Conservation (phyloP, 2,329 filamentous ascomycete species). For the Dichotomopilus funicola region DNA sequence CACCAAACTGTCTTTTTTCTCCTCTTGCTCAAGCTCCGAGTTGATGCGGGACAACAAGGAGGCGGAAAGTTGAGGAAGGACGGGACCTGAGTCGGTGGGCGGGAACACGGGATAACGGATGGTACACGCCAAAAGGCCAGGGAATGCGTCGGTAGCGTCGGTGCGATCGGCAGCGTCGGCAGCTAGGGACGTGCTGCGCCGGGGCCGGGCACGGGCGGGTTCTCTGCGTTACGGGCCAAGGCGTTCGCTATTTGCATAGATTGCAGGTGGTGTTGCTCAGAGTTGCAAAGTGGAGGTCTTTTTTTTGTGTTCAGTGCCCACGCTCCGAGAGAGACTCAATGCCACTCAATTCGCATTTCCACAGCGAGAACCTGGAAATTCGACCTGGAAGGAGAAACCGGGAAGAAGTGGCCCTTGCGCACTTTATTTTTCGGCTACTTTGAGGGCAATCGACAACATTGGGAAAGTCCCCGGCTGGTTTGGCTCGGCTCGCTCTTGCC, state of each 20-base stretch:
- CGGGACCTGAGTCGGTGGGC: background rate
- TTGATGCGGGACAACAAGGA: background rate
- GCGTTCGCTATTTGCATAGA: background rate
- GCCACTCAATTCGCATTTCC: background rate
- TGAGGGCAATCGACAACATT: background rate
- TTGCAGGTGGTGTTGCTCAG: background rate
- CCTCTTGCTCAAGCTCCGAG: background rate
- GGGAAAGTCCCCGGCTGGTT: background rate
- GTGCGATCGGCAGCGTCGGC: constrained; percentile 13
- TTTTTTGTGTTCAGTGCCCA: no score
- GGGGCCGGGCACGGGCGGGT: background rate
- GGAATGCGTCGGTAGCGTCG: constrained; percentile 5
- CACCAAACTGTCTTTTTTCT: no score
- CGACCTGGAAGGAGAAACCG: background rate
- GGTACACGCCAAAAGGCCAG: background rate
- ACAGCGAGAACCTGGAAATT: background rate
- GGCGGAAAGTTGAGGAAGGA: background rate
- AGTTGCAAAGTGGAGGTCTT: background rate
- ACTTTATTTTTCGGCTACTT: background rate
- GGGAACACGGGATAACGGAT: constrained; percentile 6
- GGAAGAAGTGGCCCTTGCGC: no score
- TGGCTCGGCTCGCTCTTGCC: background rate
- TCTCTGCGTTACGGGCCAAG: background rate
- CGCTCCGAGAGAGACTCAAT: no score
- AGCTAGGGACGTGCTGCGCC: background rate